Conservation (phyloP, 208 protist species). For the Trypanosoma melophagium region DNA sequence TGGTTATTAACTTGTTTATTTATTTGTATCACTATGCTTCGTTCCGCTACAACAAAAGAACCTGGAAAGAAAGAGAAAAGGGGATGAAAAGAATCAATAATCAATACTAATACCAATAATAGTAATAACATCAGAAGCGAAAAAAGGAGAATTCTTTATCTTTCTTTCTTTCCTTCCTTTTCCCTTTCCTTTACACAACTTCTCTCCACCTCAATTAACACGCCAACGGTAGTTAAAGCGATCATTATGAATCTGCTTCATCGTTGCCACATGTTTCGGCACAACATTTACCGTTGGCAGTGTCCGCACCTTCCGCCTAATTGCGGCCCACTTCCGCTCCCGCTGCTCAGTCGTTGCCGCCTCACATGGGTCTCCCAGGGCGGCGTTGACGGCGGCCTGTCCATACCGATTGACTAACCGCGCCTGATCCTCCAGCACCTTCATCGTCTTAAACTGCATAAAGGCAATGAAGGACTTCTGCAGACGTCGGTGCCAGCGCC, state of each 20-base stretch:
- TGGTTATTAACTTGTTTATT: no score
- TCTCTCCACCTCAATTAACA: slow-evolving; percentile 58
- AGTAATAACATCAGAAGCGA: slow-evolving; percentile 10
- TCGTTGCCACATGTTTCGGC: slow-evolving; percentile 87
- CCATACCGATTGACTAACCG: slow-evolving; percentile 80
- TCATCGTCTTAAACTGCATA: slow-evolving; percentile 92
- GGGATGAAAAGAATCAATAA: neutral
- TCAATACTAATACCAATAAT: neutral
- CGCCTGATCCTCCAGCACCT: slow-evolving; percentile 88
- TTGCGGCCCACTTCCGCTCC: slow-evolving; percentile 45
- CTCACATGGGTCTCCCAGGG: slow-evolving; percentile 67
- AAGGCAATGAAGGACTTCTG: slow-evolving; percentile 90
- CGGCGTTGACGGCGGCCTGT: slow-evolving; percentile 84
- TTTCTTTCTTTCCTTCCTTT: slow-evolving; percentile 3
- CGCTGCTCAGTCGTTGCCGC: slow-evolving; percentile 21
- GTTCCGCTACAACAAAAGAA: neutral
- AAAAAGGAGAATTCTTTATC: neutral
- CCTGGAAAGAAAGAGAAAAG: slow-evolving; percentile 15
- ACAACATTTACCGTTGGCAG: slow-evolving; percentile 71
- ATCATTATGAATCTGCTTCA: slow-evolving; percentile 93
- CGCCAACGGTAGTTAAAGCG: slow-evolving; percentile 90
- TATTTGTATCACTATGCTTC: no score
- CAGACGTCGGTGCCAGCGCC: slow-evolving; percentile 73
- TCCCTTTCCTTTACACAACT: neutral
- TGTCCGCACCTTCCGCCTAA: slow-evolving; percentile 61